A percentile compares a stretch with the other conserved stretches of the same genome.
These are phyloP conservation scores for Uronychia setigera DNA, from an alignment of 73 alveolate species.

Conservation along the genomic window DNA sequence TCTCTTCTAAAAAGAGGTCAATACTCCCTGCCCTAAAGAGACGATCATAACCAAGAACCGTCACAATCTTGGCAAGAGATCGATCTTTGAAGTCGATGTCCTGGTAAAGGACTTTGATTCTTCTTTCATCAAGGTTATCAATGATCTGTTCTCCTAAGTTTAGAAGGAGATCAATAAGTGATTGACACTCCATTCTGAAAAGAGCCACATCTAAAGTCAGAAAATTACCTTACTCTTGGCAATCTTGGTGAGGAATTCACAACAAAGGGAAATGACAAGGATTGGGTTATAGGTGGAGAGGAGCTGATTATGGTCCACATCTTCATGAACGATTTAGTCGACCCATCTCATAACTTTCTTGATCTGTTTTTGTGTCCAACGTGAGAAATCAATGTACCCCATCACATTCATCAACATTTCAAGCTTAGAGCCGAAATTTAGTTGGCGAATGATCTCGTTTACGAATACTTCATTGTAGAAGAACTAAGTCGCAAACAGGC, in stretches of 20 bases:
- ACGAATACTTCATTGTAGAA: slow-evolving; percentile 18
- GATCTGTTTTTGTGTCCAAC: slow-evolving; percentile 56
- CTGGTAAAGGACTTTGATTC: slow-evolving; percentile 6
- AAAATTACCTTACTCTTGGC: slow-evolving; percentile 51
- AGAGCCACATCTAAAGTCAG: slow-evolving; percentile 1
- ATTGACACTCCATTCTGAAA: slow-evolving; percentile 5
- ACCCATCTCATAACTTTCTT: slow-evolving; percentile 34
- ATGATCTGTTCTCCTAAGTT: slow-evolving; percentile 13
- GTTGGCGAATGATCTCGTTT: slow-evolving; percentile 22
- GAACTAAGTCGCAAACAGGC: slow-evolving; percentile 26
- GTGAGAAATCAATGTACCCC: slow-evolving; percentile 51
- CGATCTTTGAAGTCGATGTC: slow-evolving; percentile 56
- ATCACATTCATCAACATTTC: slow-evolving; percentile 46
- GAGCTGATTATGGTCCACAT: slow-evolving; percentile 40
- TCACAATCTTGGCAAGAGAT: slow-evolving; percentile 54
- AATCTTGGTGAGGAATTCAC: slow-evolving; percentile 50
- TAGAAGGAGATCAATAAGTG: slow-evolving; percentile 7
- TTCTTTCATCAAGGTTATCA: slow-evolving; percentile 32
- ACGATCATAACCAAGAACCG: slow-evolving; percentile 13
- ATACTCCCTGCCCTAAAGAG: slow-evolving; percentile 6
- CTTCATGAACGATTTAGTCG: slow-evolving; percentile 12
- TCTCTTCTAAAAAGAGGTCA: slow-evolving; percentile 34
- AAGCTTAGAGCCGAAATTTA: slow-evolving; percentile 41
- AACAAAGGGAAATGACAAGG: slow-evolving; percentile 34
- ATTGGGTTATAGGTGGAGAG: slow-evolving; percentile 48